phyloP scores from a whole-genome alignment of 352 stramenopile genomes.

The Phytophthora sp. region DNA sequence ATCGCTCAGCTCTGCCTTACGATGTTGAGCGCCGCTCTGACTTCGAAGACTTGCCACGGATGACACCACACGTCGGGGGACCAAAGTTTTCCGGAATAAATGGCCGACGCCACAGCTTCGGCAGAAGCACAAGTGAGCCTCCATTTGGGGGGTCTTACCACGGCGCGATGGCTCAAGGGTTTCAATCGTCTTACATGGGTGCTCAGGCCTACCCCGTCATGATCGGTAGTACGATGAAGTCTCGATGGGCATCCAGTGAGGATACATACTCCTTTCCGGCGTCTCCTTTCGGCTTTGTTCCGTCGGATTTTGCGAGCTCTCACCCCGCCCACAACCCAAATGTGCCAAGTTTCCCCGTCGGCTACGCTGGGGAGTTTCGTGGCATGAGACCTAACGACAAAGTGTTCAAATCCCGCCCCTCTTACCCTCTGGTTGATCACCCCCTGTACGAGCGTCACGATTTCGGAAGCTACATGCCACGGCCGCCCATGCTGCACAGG shows the following conservation, averaged over 20 bases:
- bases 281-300: conserved; percentile 29
- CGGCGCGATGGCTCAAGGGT: conserved; percentile 31
- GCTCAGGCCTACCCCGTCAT: conserved; percentile 28
- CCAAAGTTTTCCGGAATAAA: conserved; percentile 19
- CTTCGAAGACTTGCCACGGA: conserved; percentile 19
- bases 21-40: conserved; percentile 13
- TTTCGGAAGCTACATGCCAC: conserved; percentile 30
- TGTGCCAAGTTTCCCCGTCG: conserved; percentile 12
- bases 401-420: conserved; percentile 26
- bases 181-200: conserved; percentile 27
- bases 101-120: conserved; percentile 22
- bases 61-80: conserved; percentile 11
- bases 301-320: conserved; percentile 29
- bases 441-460: conserved; percentile 28
- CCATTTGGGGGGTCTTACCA: conserved; percentile 29
- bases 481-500: conserved; percentile 36
- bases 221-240: conserved; percentile 28
- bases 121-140: conserved; percentile 37
- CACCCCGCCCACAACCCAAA: conserved; percentile 16
- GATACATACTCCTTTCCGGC: conserved; percentile 26
- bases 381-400: conserved; percentile 27
- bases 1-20: conserved; percentile 24
- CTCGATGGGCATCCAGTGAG: conserved; percentile 27
- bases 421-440: conserved; percentile 30
- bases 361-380: conserved; percentile 28